Evolutionary conservation across 495 filamentous ascomycete genomes (phyloP).

Genomic region (Hypoxylon lenormandii): DNA sequence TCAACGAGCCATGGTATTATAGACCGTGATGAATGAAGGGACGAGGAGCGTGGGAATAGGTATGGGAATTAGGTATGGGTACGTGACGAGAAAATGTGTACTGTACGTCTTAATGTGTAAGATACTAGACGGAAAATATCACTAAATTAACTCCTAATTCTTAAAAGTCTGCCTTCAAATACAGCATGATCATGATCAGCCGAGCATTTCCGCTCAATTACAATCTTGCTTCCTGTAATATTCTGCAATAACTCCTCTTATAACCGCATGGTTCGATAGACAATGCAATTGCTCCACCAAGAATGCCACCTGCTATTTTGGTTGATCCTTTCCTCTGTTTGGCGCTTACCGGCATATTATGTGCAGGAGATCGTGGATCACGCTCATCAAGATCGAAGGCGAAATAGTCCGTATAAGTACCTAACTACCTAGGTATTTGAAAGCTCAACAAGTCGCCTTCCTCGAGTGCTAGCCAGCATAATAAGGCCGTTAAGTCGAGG

Average conservation of each 20-base stretch:
- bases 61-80: conserved; percentile 6
- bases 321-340: conserved; percentile 24
- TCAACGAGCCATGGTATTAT: conserved; percentile 87
- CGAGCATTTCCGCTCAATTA: no score
- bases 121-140: background rate
- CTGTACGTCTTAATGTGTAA: conserved; percentile 39
- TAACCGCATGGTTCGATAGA: background rate
- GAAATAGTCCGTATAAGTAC: no score
- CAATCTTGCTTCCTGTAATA: no score
- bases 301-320: conserved; percentile 26
- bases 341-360: conserved; percentile 26
- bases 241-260: no score
- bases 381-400: no score
- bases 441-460: no score
- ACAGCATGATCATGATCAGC: no score
- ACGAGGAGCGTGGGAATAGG: background rate
- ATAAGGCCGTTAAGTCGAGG: no score
- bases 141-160: no score
- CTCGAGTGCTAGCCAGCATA: no score
- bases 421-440: no score
- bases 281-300: conserved; percentile 18
- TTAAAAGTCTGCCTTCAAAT: no score
- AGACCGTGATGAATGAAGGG: conserved; percentile 40
- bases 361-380: conserved; percentile 32
- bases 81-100: conserved; percentile 23